Evolutionary conservation across 1,284 basidiomycete genomes (phyloP), one percentile per base, ranked within the genome.

Genomic region (Afroboletus lepidellus): DNA sequence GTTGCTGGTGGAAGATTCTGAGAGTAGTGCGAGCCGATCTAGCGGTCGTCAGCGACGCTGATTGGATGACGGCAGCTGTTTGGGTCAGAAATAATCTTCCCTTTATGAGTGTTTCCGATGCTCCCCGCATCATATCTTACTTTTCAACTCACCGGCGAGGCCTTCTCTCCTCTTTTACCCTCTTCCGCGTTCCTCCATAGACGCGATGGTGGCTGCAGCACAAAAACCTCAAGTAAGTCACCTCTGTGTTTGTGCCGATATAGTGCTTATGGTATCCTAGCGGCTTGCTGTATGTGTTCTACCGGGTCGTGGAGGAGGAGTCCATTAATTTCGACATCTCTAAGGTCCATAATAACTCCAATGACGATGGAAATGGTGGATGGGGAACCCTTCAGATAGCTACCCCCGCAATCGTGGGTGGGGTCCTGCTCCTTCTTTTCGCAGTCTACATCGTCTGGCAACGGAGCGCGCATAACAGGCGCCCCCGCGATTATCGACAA

Each of bases 381-480:
- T 73, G 74, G 72, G 55, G 61, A 3, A 27, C 59, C 5, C 7
- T 69, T 9, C 70, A 75, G 53, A 73, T 72, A 39, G 58, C 70
- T 11, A 51, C 65, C 0, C 73, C 76, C 7, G 55, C 66, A 21
- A 60, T 69, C 27, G 60, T 65, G 18, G 65, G 64, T n/a, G 50
- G 63, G 2, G 59, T 51, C 16, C 57, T 70, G 5, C 23, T 69
- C n/a, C 41, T 66, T 3, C 11, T 68, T 16, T 60, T 65, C n/a
- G 29, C 54, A 6, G 32, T 56, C 34, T 55, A 62, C 24, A 13
- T 71, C 33, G 46, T 63, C 37, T 67, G 65, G 69, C 11, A 36
- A 52, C 54, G 50, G 44, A 43, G 45, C 20, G 41, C 45, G 0
- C 18, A 24, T 11, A 34, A 34, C 33, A 44, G 29, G 34, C 53